phyloP scores from a whole-genome alignment of 1,139 yeast genomes.

The Pneumocystis wakefieldiae region DNA sequence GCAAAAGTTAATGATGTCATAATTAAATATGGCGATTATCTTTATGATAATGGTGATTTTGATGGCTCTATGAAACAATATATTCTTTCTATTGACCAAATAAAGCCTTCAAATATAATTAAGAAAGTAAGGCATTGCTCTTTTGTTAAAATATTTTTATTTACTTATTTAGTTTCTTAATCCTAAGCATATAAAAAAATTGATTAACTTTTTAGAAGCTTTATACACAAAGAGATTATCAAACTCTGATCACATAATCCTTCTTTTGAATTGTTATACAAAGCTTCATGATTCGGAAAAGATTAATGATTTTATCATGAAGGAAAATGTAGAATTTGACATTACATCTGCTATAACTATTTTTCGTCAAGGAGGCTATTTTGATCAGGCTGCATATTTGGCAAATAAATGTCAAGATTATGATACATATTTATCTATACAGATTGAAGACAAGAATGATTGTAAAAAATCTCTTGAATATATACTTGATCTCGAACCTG shows the following conservation, averaged over 20 bases:
- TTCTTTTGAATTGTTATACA: constrained; percentile 68
- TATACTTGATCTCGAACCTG: constrained; percentile 55
- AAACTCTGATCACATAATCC: constrained; percentile 63
- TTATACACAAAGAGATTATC: constrained; percentile 43
- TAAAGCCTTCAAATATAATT: constrained; percentile 55
- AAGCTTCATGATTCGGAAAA: constrained; percentile 52
- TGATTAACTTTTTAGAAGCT: constrained; percentile 51
- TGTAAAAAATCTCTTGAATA: constrained; percentile 50
- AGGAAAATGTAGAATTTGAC: constrained; percentile 40
- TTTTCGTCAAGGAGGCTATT: constrained; percentile 65
- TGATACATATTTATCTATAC: constrained; percentile 60
- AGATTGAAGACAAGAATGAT: constrained; percentile 50
- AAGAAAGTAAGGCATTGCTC: constrained; percentile 30
- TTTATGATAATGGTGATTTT: constrained; percentile 50
- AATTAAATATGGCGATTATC: constrained; percentile 52
- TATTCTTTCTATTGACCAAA: constrained; percentile 36
- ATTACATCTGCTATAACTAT: constrained; percentile 54
- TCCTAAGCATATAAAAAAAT: constrained; percentile 53
- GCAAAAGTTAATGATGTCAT: constrained; percentile 38
- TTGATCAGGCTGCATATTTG: constrained; percentile 51
- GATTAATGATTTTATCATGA: constrained; percentile 42
- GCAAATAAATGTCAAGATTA: constrained; percentile 64
- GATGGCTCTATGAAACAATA: constrained; percentile 60
- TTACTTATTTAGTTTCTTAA: constrained; percentile 40
- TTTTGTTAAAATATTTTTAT: not conserved